Evolutionary conservation across 257 asterid genomes (phyloP), one percentile per base, ranked within the genome.

Genomic region (Solanum bulbocastanum): DNA sequence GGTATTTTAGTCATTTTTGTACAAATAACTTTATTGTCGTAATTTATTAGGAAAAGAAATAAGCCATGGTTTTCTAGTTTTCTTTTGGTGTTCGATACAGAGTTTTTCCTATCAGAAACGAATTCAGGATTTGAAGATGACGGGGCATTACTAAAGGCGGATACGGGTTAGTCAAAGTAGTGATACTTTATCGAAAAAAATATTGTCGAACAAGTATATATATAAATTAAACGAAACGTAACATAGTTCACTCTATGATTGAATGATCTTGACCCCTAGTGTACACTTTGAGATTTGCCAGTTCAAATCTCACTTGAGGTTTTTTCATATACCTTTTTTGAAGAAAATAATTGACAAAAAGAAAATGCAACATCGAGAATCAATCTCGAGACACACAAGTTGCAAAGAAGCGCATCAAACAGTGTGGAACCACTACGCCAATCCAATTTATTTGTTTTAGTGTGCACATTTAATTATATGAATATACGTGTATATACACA

Each of bases 121-220:
- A 56, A 56, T 20, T 0, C 10, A 56, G 1, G 0, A 56, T 56
- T 56, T 7, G n/a, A 56, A 56, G 25, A 56, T 56, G n/a, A 56
- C 2, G 25, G 0, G 4, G n/a, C 1, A 56, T 0, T 20, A 20
- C 11, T 56, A 56, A 20, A 20, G 1, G n/a, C 0, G 1, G 11
- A 56, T 56, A 20, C 0, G 4, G 4, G 1, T 20, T 18, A 56
- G 25, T 56, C 1, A 1, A 20, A 56, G n/a, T 20, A 56, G 0
- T 11, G 2, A 56, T 20, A 6, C n/a, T 20, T 56, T 20, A 56
- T 1, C 10, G 6, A 10, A 56, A 56, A 56, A 52, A 18, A 56
- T 30, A 18, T 7, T 56, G 1, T 20, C 0, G 0, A 56, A 20
- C 10, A 0, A 56, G 1, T 2, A 5, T 20, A 56, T 20, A 56